Evolutionary conservation across 768 basidiomycete species (phyloP), one percentile per base, ranked within the genome.

Genomic region (Harrya chromipes): DNA sequence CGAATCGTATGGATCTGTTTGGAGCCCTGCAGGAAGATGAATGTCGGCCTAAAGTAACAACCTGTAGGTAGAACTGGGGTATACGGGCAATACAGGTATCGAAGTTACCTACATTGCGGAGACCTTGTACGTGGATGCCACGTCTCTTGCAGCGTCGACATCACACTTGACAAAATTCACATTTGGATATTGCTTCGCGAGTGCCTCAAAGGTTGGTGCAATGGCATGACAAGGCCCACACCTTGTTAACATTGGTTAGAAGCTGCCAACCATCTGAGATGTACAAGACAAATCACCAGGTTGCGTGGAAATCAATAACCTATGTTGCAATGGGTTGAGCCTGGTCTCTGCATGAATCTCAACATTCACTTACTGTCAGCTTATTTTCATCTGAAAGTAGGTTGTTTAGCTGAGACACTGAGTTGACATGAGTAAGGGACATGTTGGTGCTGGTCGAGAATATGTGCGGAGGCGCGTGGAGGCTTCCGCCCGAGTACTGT

Each of bases 271-370:
- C 17, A 46, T 17, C n/a, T 40, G 20, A 46, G 21, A 43, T 40
- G 38, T 40, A 23, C 13, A 43, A 53, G 31, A 50, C 6, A 36
- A 57, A 70, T 56, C 56, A 88, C 90, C 90, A 92, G 53, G 83
- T 79, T 47, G 90, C 90, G 65, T 90, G 87, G 61, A 92, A 92
- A 69, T 92, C 90, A 52, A 92, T 88, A 51, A 92, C 84, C 87
- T 89, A 41, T 20, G 47, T 26, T 26, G 19, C 36, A 41, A 13
- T n/a, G 23, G 16, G 36, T 37, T 34, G 53, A 39, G 46, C 36
- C 40, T 11, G 2, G 20, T 26, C 14, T 20, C 34, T 16, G 34
- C 17, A 6, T 36, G 43, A 35, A 26, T 21, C 40, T 1, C 23
- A 11, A 11, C 3, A 19, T 49, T 53, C 0, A 50, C 74, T 61